These are phyloP conservation scores for Myriosclerotinia duriaeana DNA, from an alignment of 2,329 filamentous ascomycete species.

Conservation along the genomic window DNA sequence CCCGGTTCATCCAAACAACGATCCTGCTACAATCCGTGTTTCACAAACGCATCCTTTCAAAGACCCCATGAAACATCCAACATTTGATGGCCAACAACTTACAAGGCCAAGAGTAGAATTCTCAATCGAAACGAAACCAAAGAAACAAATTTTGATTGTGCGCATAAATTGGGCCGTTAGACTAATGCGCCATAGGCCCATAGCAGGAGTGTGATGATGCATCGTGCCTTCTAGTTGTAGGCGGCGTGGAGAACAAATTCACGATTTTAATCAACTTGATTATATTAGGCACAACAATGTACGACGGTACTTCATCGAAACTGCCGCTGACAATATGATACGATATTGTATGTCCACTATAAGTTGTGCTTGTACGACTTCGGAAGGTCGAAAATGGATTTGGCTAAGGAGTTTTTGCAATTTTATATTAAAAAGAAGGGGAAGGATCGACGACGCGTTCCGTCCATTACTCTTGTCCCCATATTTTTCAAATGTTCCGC, in stretches of 20 bases:
- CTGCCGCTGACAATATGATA: not conserved
- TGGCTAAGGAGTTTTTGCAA: not conserved
- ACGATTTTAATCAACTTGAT: not conserved
- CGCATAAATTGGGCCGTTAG: not conserved
- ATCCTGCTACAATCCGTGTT: slow-evolving; percentile 17
- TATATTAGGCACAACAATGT: not conserved
- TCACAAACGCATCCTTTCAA: not conserved
- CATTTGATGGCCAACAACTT: not conserved
- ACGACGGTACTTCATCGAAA: not conserved
- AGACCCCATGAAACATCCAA: slow-evolving; percentile 21
- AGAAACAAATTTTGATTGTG: not conserved
- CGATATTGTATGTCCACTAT: not conserved
- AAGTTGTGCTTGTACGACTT: not conserved
- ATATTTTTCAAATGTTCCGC: not conserved
- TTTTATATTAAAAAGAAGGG: slow-evolving; percentile 15
- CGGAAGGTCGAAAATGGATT: not conserved
- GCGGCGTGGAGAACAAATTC: not conserved
- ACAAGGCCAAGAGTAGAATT: no score
- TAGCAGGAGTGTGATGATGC: not conserved
- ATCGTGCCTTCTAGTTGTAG: not conserved
- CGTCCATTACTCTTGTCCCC: slow-evolving; percentile 5
- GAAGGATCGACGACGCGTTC: not conserved
- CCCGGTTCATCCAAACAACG: slow-evolving; percentile 20
- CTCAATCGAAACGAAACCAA: slow-evolving; percentile 9
- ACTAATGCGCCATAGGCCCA: not conserved